Conservation (phyloP, 2,329 filamentous ascomycete genomes). For the Colletotrichum sp. region DNA sequence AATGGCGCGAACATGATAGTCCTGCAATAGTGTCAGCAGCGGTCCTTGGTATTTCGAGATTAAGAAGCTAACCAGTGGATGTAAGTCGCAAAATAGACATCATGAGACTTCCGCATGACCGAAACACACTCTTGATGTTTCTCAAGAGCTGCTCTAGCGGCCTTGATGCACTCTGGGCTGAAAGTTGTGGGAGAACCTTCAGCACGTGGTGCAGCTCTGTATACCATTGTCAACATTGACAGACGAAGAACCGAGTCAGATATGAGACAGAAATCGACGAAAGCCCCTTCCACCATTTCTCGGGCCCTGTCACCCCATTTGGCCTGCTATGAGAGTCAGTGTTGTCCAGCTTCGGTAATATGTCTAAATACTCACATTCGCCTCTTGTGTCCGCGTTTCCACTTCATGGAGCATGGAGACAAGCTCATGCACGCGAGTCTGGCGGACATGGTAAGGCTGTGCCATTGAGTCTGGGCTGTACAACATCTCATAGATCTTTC, state of each 20-base stretch:
- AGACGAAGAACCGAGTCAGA: constrained; percentile 46
- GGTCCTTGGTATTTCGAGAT: accelerated
- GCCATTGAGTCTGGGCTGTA: constrained; percentile 50
- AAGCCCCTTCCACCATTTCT: constrained; percentile 23
- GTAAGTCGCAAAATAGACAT: constrained; percentile 42
- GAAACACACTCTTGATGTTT: constrained; percentile 44
- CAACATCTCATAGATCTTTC: constrained; percentile 59
- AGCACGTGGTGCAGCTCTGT: constrained; percentile 41
- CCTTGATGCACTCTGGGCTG: constrained; percentile 45
- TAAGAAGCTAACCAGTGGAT: constrained; percentile 44
- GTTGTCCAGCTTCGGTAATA: background rate
- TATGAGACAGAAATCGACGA: constrained; percentile 39
- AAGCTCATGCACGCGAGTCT: constrained; percentile 34
- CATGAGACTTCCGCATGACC: constrained; percentile 37
- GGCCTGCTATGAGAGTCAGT: background rate
- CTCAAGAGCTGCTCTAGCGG: constrained; percentile 44
- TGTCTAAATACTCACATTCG: constrained; percentile 9
- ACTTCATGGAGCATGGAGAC: constrained; percentile 36
- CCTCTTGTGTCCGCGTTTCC: constrained; percentile 26
- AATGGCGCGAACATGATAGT: constrained; percentile 56
- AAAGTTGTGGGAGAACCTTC: constrained; percentile 38
- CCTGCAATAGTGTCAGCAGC: constrained; percentile 29
- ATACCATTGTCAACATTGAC: constrained; percentile 45
- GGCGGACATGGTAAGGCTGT: constrained; percentile 36
- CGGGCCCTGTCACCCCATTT: background rate